Percentiles rank a stretch among this genome's conserved stretches.
Conservation (phyloP, 306 rosid species). For the Luffa acutangula region DNA sequence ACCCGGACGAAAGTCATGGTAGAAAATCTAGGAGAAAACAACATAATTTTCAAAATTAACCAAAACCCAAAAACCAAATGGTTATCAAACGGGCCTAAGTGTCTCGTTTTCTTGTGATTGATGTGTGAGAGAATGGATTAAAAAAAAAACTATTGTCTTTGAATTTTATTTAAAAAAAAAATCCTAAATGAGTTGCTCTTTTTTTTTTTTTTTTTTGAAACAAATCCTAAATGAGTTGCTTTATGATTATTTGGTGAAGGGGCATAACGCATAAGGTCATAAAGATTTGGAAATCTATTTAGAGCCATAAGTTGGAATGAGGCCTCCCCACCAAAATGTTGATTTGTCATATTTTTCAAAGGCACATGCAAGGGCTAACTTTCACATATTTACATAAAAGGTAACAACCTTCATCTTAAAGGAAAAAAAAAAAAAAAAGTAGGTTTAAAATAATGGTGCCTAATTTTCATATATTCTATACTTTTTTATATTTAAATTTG, state of each 20-base stretch:
- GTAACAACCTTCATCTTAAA: background rate
- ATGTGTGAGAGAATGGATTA: background rate
- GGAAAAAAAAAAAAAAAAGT: background rate
- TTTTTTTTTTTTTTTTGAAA: no score
- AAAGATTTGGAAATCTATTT: background rate
- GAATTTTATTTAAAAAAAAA: no score
- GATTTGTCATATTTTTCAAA: background rate
- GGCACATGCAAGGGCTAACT: background rate
- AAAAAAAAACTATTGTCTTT: no score
- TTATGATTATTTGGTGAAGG: background rate
- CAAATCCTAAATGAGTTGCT: background rate
- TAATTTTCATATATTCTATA: background rate
- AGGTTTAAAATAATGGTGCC: background rate
- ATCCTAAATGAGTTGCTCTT: background rate
- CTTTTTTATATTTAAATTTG: background rate
- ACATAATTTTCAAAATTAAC: no score
- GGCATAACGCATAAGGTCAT: background rate
- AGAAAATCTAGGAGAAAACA: no score
- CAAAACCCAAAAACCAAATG: no score
- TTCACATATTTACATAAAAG: background rate
- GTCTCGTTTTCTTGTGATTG: background rate
- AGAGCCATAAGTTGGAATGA: background rate
- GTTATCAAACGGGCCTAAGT: no score
- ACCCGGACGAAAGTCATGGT: no score
- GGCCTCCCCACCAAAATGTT: constrained; percentile 1